Evolutionary conservation across 441 rosid species (phyloP), one percentile per base, ranked within the genome.

Genomic region (Populus trichocarpa): DNA sequence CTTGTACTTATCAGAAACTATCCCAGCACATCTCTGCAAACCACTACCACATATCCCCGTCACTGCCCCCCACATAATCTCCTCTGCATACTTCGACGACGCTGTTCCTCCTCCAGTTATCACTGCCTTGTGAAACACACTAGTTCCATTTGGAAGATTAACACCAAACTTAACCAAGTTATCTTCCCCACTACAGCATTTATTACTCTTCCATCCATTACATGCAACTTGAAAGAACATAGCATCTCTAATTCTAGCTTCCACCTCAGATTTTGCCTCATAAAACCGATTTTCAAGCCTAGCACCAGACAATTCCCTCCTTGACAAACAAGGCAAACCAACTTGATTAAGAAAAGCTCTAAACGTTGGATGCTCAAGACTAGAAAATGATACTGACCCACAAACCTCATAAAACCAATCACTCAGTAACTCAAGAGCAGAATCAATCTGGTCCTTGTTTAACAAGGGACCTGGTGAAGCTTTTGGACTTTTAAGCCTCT

Each of bases 351-450:
- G 87, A 78, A 96, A 96, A 82, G 97, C 87, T 84, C 87, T 84
- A 79, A 96, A 96, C 89, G 94, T 96, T 38, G 99, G 98, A 72
- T 96, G 98, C 73, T 92, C 98, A 2, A 96, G 85, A 80, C 94
- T 90, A 10, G 98, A 92, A 53, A 92, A 85, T 3, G 97, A 96
- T 76, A 96, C 94, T 28, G 98, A 90, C 53, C 99, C 98, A 76
- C 97, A 91, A 75, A 93, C 84, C 79, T 94, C 98, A 61, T 90
- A 94, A 59, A 91, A 86, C 99, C 99, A 96, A 76, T 94, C 98
- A 72, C 93, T 83, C 42, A 96, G 85, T 75, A 83, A 88, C 26
- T 90, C 97, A 2, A 94, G 70, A 42, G 98, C 99, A 65, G 85
- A 86, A 74, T 91, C 96, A 75, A 91, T 84, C 86, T 96, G 98